Base-by-base conservation (phyloP, 2,329 filamentous ascomycete species). In the Alternaria hordeiaustralica region DNA sequence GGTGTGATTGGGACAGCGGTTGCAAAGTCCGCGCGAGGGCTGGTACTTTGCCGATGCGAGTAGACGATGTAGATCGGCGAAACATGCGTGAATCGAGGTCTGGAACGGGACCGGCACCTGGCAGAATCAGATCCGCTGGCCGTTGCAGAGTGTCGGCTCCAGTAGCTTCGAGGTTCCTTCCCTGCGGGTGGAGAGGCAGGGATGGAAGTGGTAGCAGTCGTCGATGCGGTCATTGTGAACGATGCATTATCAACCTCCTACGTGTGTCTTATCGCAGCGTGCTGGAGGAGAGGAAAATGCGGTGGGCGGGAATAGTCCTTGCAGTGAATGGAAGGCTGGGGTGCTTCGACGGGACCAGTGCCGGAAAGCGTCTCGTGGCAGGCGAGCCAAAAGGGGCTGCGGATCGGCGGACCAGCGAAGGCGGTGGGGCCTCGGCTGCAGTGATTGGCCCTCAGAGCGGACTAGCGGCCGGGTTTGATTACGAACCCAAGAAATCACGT, bases 401-500 rank as follows among this genome's bases (percentile, higher is more conserved):
- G 21, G 68, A 74, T 74, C 64, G 56, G 60, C 70, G 45, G 21
- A 0, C 45, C 25, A 62, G 58, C 54, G 58, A 63, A 47, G 67
- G 67, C 57, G 61, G 61, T 64, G 60, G 59, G 53, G 55, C 26
- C 21, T 15, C 41, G 28, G 23, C 50, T 18, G 54, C 33, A 12
- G 33, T 62, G 63, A 71, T 71, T 71, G 66, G 68, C 12, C 8
- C n/a, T 13, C 7, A 8, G 18, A n/a, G 2, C 0, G 21, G n/a
- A 15, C 30, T 21, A 36, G 26, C 20, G 33, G 30, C 28, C 30
- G 53, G 41, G 50, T 46, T 64, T 65, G 68, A 68, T 70, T 65
- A 70, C 63, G 64, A 67, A 57, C 49, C 61, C 62, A 67, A 61
- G 60, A 58, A 59, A 72, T 73, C 72, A 76, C 74, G 73, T 76